These are phyloP conservation scores for Phytopythium delawarense DNA, from an alignment of 352 stramenopile species.

Conservation along the genomic window DNA sequence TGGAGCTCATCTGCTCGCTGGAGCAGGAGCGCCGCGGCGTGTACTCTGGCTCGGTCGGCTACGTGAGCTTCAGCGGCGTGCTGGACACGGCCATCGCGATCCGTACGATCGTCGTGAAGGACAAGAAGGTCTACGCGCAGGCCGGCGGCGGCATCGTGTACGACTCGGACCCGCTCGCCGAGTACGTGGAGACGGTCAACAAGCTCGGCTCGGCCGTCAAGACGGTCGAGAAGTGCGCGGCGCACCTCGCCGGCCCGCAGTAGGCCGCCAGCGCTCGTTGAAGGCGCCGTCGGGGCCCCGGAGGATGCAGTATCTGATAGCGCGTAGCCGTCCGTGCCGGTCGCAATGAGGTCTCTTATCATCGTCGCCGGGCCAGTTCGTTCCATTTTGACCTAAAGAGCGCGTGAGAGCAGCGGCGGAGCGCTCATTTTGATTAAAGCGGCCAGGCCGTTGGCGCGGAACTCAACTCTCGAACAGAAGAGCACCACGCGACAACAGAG, in stretches of 20 bases:
- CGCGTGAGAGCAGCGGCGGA: too few species aligned
- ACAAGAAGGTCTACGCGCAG: constrained; percentile 78
- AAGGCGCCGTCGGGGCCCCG: too few species aligned
- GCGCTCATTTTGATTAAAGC: not conserved
- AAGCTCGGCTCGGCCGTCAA: constrained; percentile 82
- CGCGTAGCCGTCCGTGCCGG: too few species aligned
- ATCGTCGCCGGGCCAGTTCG: too few species aligned
- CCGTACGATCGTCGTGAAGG: constrained; percentile 83
- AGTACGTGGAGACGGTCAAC: constrained; percentile 90
- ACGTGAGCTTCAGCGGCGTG: constrained; percentile 84
- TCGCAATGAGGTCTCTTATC: too few species aligned
- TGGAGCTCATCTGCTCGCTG: constrained; percentile 86
- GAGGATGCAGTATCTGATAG: too few species aligned
- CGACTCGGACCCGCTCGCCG: constrained; percentile 80
- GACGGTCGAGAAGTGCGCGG: constrained; percentile 77
- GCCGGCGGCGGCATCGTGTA: constrained; percentile 87
- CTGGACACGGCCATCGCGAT: constrained; percentile 89
- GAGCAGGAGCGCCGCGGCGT: constrained; percentile 78
- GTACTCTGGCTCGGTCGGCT: constrained; percentile 86
- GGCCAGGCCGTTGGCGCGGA: not conserved
- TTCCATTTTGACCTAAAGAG: too few species aligned
- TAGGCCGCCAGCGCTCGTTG: not conserved
- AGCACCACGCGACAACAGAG: too few species aligned
- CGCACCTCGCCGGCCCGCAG: constrained; percentile 25
- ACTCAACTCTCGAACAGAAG: too few species aligned